These are phyloP conservation scores for Malus fusca DNA, from an alignment of 306 rosid genomes.

Conservation along the genomic window DNA sequence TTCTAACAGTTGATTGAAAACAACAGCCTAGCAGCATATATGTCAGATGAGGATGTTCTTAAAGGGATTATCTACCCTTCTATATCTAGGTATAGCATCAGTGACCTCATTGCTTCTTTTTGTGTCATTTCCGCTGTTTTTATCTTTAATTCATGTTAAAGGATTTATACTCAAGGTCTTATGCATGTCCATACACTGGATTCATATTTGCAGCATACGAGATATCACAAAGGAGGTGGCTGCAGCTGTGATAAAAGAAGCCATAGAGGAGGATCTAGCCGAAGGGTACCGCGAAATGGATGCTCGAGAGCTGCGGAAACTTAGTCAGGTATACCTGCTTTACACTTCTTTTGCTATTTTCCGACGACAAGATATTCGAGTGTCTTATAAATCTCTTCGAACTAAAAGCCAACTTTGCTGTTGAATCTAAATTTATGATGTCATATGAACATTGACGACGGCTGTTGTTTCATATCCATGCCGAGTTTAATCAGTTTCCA, in stretches of 20 bases:
- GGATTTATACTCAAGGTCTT: conserved; percentile 1
- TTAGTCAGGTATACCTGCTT: conserved; percentile 42
- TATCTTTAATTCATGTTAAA: background rate
- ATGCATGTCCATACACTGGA: conserved; percentile 16
- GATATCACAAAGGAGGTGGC: conserved; percentile 92
- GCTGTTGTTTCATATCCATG: background rate
- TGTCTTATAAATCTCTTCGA: background rate
- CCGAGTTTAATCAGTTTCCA: background rate
- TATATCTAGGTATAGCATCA: conserved; percentile 60
- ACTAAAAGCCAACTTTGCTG: background rate
- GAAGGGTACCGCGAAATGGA: conserved; percentile 86
- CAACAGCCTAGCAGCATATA: conserved; percentile 86
- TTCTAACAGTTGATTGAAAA: conserved; percentile 21
- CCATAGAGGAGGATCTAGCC: conserved; percentile 79
- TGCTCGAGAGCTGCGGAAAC: conserved; percentile 70
- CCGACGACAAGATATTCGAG: background rate
- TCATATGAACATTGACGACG: background rate
- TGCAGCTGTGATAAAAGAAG: conserved; percentile 85
- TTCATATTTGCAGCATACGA: conserved; percentile 64
- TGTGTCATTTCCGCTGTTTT: background rate
- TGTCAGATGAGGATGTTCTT: conserved; percentile 88
- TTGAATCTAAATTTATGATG: background rate
- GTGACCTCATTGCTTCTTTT: background rate
- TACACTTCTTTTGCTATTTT: background rate
- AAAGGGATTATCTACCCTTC: conserved; percentile 83